A percentile compares a stretch with the other conserved stretches of the same genome.
phyloP scores from a whole-genome alignment of 352 stramenopile genomes.

The Phytopythium delawarense region DNA sequence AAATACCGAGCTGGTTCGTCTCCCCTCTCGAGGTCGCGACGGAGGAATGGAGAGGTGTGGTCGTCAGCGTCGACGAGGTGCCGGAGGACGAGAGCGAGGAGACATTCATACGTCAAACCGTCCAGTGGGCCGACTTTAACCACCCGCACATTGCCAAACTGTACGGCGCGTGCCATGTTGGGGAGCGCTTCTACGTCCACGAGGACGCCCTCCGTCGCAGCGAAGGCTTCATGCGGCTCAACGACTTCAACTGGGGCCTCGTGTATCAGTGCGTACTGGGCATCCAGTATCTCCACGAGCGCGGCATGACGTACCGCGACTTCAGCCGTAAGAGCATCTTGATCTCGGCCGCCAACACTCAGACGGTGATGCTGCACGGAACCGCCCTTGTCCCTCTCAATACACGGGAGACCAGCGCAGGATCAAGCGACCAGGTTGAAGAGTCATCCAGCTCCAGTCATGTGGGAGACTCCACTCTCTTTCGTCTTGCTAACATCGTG shows the following conservation, averaged over 20 bases:
- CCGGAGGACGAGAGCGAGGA: neutral
- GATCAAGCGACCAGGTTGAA: neutral
- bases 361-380: neutral
- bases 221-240: neutral
- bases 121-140: constrained; percentile 3
- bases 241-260: neutral
- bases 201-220: neutral
- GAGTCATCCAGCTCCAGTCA: neutral
- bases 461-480: neutral
- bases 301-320: neutral
- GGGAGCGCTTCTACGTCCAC: neutral
- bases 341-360: neutral
- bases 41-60: neutral
- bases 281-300: constrained; percentile 2
- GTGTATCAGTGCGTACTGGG: neutral
- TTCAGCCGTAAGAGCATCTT: neutral
- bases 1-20: neutral
- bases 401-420: neutral
- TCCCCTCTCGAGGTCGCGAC: constrained; percentile 5
- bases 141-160: constrained; percentile 4
- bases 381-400: neutral
- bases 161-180: constrained; percentile 1
- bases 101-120: neutral
- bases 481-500: neutral
- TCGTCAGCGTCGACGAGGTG: neutral